Conservation (phyloP, 2,329 filamentous ascomycete species). For the Penicillium sp. region DNA sequence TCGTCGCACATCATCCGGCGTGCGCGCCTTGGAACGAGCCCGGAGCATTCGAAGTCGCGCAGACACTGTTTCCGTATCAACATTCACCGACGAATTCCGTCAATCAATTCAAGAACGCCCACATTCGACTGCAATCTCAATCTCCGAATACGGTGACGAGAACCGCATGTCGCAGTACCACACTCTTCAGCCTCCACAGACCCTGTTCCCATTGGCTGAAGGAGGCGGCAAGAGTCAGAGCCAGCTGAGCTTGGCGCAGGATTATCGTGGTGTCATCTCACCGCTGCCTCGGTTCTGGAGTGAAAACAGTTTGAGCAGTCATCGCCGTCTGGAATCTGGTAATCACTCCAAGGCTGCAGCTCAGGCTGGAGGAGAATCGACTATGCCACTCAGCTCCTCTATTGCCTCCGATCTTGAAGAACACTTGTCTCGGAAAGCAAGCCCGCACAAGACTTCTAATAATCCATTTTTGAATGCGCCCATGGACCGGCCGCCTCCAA, state of each 20-base stretch:
- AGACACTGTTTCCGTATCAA: conserved; percentile 36
- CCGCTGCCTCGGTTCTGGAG: conserved; percentile 40
- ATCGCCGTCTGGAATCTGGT: conserved; percentile 24
- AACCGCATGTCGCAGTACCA: conserved; percentile 34
- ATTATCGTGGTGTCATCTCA: conserved; percentile 38
- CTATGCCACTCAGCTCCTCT: conserved; percentile 20
- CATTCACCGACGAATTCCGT: conserved; percentile 31
- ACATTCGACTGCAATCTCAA: conserved; percentile 34
- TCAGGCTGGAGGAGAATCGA: conserved; percentile 5
- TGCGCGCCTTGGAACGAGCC: conserved; percentile 36
- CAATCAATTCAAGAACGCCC: conserved; percentile 34
- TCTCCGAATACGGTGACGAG: conserved; percentile 37
- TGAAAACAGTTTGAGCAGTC: conserved; percentile 32
- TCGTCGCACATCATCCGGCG: conserved; percentile 33
- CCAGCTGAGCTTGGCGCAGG: conserved; percentile 38
- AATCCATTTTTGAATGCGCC: conserved; percentile 11
- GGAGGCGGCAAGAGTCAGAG: conserved; percentile 27
- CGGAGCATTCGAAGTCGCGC: conserved; percentile 37
- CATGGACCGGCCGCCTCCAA: conserved; percentile 16
- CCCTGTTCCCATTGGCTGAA: conserved; percentile 21
- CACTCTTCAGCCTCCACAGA: conserved; percentile 28
- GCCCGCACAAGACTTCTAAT: conserved; percentile 8
- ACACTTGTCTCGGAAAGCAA: conserved; percentile 19
- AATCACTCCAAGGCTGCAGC: conserved; percentile 8
- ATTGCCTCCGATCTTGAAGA: conserved; percentile 26